A percentile compares a stretch with the other conserved stretches of the same genome.
Conservation (phyloP, 441 rosid genomes). For the Brassica hybrid region DNA sequence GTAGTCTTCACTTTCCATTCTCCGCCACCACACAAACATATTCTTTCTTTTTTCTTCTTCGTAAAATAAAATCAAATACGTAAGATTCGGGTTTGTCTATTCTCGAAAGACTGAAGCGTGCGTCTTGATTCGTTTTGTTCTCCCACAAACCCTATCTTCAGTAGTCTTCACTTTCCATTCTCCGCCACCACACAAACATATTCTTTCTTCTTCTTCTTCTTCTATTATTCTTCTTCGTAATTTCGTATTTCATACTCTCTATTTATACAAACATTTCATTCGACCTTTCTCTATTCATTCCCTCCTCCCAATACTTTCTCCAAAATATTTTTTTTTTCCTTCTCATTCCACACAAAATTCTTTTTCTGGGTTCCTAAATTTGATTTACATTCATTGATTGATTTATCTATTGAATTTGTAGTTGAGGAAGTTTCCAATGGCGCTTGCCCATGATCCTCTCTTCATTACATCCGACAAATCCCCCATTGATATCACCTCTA, state of each 20-base stretch:
- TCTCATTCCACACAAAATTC: background rate
- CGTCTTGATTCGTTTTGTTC: slow-evolving; percentile 1
- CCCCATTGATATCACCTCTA: slow-evolving; percentile 49
- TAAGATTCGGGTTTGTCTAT: slow-evolving; percentile 15
- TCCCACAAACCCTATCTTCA: slow-evolving; percentile 34
- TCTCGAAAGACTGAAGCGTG: background rate
- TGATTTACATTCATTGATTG: background rate
- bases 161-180: slow-evolving; percentile 12
- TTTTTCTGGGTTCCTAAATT: slow-evolving; percentile 13
- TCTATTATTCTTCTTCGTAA: background rate
- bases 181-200: slow-evolving; percentile 14
- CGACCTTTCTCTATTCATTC: slow-evolving; percentile 24
- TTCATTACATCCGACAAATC: slow-evolving; percentile 56
- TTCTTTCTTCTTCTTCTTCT: background rate
- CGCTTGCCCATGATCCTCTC: slow-evolving; percentile 61
- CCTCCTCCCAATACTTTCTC: background rate
- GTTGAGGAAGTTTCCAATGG: slow-evolving; percentile 47
- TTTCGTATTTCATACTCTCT: background rate
- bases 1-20: too few relatives aligned
- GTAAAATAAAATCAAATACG: slow-evolving; percentile 18
- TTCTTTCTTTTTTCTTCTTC: too few relatives aligned
- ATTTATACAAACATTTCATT: slow-evolving; percentile 18
- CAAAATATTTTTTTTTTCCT: background rate
- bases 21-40: too few relatives aligned
- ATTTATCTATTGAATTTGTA: background rate